Conservation (phyloP, 768 basidiomycete species). For the Postia placenta region DNA sequence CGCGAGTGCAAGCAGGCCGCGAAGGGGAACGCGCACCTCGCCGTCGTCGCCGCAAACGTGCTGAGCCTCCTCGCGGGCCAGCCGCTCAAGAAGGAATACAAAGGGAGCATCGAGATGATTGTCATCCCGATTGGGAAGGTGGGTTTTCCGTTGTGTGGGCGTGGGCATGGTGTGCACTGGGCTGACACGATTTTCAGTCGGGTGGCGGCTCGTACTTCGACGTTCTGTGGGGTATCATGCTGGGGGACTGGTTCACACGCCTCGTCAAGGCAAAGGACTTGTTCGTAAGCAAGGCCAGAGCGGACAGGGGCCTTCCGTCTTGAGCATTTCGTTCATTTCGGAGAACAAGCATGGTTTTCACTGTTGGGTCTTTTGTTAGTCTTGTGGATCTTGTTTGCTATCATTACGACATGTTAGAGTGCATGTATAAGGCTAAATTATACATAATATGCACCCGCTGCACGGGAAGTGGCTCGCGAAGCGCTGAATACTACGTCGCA, state of each 20-base stretch:
- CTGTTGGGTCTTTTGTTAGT: too few relatives aligned
- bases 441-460: too few relatives aligned
- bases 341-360: too few relatives aligned
- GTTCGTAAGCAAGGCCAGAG: slow-evolving; percentile 12
- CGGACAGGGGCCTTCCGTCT: slow-evolving; percentile 4
- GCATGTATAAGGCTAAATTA: too few relatives aligned
- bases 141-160: slow-evolving; percentile 7
- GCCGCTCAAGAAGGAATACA: slow-evolving; percentile 34
- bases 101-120: slow-evolving; percentile 46
- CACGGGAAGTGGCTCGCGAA: too few relatives aligned
- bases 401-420: too few relatives aligned
- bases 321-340: too few relatives aligned
- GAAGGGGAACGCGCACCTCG: slow-evolving; percentile 40
- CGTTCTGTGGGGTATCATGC: slow-evolving; percentile 23
- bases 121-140: slow-evolving; percentile 52
- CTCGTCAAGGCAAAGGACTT: slow-evolving; percentile 24
- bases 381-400: too few relatives aligned
- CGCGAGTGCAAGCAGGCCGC: slow-evolving; percentile 54
- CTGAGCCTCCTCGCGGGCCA: slow-evolving; percentile 35
- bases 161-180: neutral
- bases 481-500: too few relatives aligned
- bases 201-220: slow-evolving; percentile 23
- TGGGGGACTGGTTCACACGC: slow-evolving; percentile 22
- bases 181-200: slow-evolving; percentile 13
- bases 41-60: slow-evolving; percentile 44